These are phyloP conservation scores for Taxillus chinensis DNA, from an alignment of 164 flowering plant species.

Conservation along the genomic window DNA sequence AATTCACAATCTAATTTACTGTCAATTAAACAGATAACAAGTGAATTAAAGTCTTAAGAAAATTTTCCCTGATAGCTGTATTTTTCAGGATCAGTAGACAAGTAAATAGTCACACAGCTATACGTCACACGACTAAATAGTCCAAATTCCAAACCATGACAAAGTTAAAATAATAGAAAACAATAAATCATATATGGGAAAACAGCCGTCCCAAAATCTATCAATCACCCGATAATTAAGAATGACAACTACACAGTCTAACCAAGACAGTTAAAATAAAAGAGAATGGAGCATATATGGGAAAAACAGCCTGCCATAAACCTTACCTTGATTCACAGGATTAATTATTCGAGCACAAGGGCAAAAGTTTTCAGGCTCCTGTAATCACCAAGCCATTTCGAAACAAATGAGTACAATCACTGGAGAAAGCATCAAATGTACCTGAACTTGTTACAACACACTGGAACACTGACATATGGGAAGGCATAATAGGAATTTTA, in stretches of 20 bases:
- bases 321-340: slow-evolving; percentile 17
- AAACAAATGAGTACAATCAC: neutral
- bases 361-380: slow-evolving; percentile 15
- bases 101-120: too few species aligned
- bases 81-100: too few species aligned
- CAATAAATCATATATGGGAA: too few species aligned
- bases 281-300: neutral
- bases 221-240: neutral
- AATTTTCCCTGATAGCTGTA: too few species aligned
- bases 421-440: too few species aligned
- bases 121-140: neutral
- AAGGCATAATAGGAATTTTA: too few species aligned
- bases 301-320: neutral
- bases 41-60: too few species aligned
- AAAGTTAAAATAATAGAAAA: too few species aligned
- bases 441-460: neutral
- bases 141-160: neutral
- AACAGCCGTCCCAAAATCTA: too few species aligned
- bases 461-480: neutral
- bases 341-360: slow-evolving; percentile 17
- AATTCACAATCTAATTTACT: too few species aligned
- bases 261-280: neutral
- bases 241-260: neutral
- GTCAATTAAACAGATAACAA: too few species aligned
- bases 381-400: slow-evolving; percentile 2